Evolutionary conservation across 148 eudicot genomes (phyloP).

Genomic region (Fagopyrum esculentum): DNA sequence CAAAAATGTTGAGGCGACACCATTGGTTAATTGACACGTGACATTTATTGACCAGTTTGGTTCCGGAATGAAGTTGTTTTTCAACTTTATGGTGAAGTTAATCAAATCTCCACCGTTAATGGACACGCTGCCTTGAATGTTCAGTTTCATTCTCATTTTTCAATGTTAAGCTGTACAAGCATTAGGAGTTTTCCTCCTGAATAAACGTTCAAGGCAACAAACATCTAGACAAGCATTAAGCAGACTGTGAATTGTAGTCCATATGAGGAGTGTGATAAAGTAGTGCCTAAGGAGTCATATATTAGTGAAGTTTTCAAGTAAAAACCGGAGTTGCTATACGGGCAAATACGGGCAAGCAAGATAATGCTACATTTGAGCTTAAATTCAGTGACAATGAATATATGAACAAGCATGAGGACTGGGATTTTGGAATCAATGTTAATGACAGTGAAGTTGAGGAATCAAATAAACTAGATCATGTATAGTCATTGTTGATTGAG

Average conservation of each 20-base stretch:
- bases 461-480: slow-evolving; percentile 16
- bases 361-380: not conserved
- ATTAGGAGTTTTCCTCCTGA: too few relatives aligned
- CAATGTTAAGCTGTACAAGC: too few relatives aligned
- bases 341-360: not conserved
- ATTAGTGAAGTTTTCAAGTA: not conserved
- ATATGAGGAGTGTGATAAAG: slow-evolving; percentile 9
- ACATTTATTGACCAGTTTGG: too few relatives aligned
- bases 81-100: too few relatives aligned
- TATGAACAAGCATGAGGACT: not conserved
- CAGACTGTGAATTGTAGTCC: slow-evolving; percentile 18
- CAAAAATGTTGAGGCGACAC: too few relatives aligned
- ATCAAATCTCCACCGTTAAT: too few relatives aligned
- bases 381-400: not conserved
- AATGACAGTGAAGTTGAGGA: slow-evolving; percentile 19
- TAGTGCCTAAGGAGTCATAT: slow-evolving; percentile 7
- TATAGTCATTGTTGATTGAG: slow-evolving; percentile 7
- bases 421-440: not conserved
- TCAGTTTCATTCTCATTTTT: too few relatives aligned
- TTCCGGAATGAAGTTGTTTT: too few relatives aligned
- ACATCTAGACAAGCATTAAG: slow-evolving; percentile 14
- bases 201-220: slow-evolving; percentile 5
- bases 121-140: too few relatives aligned
- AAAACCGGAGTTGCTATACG: not conserved
- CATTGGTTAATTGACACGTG: too few relatives aligned